phyloP scores from a whole-genome alignment of 2,329 filamentous ascomycete genomes.

The Paecilomyces variotii region DNA sequence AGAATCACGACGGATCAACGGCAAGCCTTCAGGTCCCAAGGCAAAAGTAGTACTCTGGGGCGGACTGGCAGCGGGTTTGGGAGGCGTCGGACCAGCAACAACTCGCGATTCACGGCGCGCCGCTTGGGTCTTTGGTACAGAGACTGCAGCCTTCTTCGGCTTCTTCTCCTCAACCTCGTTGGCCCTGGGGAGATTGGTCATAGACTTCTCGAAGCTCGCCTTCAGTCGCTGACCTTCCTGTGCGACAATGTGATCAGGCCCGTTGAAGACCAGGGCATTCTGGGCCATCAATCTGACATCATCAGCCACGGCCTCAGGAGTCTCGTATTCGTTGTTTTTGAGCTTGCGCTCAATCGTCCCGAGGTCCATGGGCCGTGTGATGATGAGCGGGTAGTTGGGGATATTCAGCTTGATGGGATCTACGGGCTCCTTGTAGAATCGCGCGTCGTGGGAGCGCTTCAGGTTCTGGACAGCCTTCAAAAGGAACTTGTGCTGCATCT shows the following conservation, averaged over 20 bases:
- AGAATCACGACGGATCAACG: constrained; percentile 78
- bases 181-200: constrained; percentile 51
- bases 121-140: constrained; percentile 33
- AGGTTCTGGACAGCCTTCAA: constrained; percentile 38
- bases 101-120: constrained; percentile 43
- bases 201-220: constrained; percentile 52
- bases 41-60: constrained; percentile 57
- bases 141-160: constrained; percentile 31
- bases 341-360: constrained; percentile 72
- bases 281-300: constrained; percentile 71
- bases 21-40: constrained; percentile 66
- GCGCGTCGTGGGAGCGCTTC: constrained; percentile 78
- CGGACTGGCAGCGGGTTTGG: constrained; percentile 20
- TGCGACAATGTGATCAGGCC: constrained; percentile 65
- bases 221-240: constrained; percentile 55
- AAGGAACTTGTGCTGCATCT: constrained; percentile 36
- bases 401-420: constrained; percentile 66
- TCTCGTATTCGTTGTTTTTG: constrained; percentile 60
- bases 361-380: constrained; percentile 78
- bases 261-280: constrained; percentile 80
- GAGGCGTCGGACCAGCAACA: constrained; percentile 34
- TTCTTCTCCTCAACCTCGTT: constrained; percentile 57
- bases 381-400: constrained; percentile 63
- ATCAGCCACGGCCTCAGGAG: constrained; percentile 62
- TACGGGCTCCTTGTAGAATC: constrained; percentile 70